Evolutionary conservation across 495 filamentous ascomycete species (phyloP).

Genomic region (Lepraria neglecta): DNA sequence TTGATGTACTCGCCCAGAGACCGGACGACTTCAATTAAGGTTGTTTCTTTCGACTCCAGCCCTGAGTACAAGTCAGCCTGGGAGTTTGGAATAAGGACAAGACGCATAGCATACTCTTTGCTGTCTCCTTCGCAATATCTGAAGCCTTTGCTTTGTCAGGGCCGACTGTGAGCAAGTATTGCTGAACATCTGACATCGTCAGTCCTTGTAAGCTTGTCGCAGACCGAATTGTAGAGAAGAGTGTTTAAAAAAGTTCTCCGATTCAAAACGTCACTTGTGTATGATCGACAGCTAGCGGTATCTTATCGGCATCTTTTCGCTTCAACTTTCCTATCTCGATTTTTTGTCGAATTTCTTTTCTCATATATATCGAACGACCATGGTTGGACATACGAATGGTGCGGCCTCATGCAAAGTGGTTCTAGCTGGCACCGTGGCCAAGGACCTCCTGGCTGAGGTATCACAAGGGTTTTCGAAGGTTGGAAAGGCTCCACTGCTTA

Average conservation of each 20-base stretch:
- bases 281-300: not conserved
- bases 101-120: slow-evolving; percentile 42
- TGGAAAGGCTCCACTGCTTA: slow-evolving; percentile 64
- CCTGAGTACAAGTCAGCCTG: slow-evolving; percentile 36
- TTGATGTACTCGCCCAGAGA: slow-evolving; percentile 65
- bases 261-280: not conserved
- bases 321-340: not conserved
- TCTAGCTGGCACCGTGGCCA: slow-evolving; percentile 75
- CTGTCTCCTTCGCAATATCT: slow-evolving; percentile 51
- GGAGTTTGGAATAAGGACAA: slow-evolving; percentile 9
- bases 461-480: slow-evolving; percentile 61
- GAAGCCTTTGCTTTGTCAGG: slow-evolving; percentile 55
- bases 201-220: not conserved
- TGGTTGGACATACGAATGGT: slow-evolving; percentile 4
- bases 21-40: slow-evolving; percentile 61
- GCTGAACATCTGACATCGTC: slow-evolving; percentile 55
- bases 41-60: slow-evolving; percentile 55
- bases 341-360: too few relatives aligned
- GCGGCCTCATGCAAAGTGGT: slow-evolving; percentile 75
- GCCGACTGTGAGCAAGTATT: slow-evolving; percentile 59
- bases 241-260: not conserved
- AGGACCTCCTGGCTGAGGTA: slow-evolving; percentile 71
- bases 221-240: not conserved
- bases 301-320: not conserved
- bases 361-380: not conserved